Base-by-base conservation (phyloP, 2,329 filamentous ascomycete genomes). In the Conoideocrella luteorostrata region DNA sequence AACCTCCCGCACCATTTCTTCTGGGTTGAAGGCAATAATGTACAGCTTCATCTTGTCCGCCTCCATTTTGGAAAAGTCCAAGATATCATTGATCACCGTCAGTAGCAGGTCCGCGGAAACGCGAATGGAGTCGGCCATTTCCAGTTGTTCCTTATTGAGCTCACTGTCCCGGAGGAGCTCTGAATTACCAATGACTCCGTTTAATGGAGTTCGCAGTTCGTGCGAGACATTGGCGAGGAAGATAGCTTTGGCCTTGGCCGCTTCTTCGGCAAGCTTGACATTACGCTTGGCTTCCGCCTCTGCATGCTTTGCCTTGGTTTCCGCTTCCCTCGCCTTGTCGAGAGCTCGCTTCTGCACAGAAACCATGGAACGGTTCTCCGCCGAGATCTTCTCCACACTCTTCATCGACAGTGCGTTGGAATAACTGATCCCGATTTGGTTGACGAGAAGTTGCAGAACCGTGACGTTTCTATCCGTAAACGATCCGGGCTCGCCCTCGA, bases 41-140 rank as follows among this genome's bases (percentile, higher is more conserved):
- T 87, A 87, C 2, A 90, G 77, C 59, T 93, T 88, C 69, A 95
- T 82, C 61, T 88, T 84, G 53, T 90, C 87, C 3, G 86, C 88
- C 61, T 95, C 88, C 69, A 93, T 88, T 63, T 95, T 94, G 22
- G 89, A 95, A 60, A 95, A 94, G 64, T 97, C 91, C 4, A 96
- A 72, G 42, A 96, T 95, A 58, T 97, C 91, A 58, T 96, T 96
- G 67, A 96, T 96, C 38, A 96, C 88, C 0, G 89, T 93, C 21
- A 96, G 71, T 12, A 96, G 68, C 13, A 93, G 80, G 58, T 96
- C 89, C 0, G 88, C 88, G 39, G 87, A 94, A 24, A 90, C 77
- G 39, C 88, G 80, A 43, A 94, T 93, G 13, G 88, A 91, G 57
- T 94, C 88, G 4, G 87, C 86, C 72, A 89, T 93, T 52, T 94